Base-by-base conservation (phyloP, 495 filamentous ascomycete species). In the Aspergillus campestris region DNA sequence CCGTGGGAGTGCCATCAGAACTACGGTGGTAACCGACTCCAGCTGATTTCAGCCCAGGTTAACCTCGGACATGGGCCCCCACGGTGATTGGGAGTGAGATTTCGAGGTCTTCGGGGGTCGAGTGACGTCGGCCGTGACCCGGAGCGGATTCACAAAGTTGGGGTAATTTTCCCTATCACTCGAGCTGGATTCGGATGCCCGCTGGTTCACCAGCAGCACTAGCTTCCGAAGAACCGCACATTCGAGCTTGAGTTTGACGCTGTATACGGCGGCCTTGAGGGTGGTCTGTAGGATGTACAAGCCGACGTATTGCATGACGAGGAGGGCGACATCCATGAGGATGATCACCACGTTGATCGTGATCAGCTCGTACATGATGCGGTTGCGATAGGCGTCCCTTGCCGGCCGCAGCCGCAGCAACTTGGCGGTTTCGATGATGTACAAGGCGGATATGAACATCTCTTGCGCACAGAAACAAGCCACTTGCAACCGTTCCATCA, bases 231-330 rank as follows among this genome's bases (percentile, higher is more conserved):
- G 65, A 4, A 81, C 74, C 28, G 65, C 72, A 45, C 80, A 82
- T 52, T 83, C 79, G 30, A 83, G 60, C 60, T 82, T 81, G 30
- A 83, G 68, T 56, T 83, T 83, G 53, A 82, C 66, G 47, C 72
- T 74, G 61, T 83, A 83, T 1, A 81, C 67, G 44, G 75, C 67
- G 1, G 72, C 66, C 49, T 82, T 81, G 42, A 77, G 52, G 0
- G 73, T 71, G 1, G 75, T 75, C 53, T 82, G 70, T 11, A 80
- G 59, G 13, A 67, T 60, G 46, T 78, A 79, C 34, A 69, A 61
- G 12, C 72, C 65, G 39, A 64, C 54, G 37, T 77, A 83, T 56
- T 81, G 75, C 8, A 79, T 63, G 6, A 62, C 66, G 27, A 82
- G 59, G 7, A 81, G 60, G n/a, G 67, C 56, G n/a, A 80, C 59